phyloP scores from a whole-genome alignment of 257 asterid species.

The Solanum sitiens region DNA sequence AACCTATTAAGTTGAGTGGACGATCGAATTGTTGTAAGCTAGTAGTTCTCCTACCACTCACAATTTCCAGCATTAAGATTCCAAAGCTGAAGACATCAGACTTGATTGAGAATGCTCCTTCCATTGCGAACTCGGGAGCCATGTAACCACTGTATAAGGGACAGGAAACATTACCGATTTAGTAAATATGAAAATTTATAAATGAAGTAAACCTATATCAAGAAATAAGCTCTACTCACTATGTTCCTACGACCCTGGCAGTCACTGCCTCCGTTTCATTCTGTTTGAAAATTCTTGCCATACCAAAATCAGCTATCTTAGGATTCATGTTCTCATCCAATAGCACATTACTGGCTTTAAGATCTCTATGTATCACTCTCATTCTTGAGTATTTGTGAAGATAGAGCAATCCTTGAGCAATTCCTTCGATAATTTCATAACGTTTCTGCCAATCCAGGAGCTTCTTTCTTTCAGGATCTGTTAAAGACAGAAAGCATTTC shows the following conservation, averaged over 20 bases:
- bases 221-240: slow-evolving; percentile 17
- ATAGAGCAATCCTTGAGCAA: neutral
- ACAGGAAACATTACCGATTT: neutral
- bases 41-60: slow-evolving; percentile 39
- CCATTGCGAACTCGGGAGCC: slow-evolving; percentile 66
- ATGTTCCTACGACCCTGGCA: slow-evolving; percentile 42
- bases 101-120: slow-evolving; percentile 51
- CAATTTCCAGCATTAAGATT: slow-evolving; percentile 42
- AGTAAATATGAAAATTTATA: neutral
- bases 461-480: slow-evolving; percentile 14
- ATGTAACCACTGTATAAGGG: slow-evolving; percentile 40
- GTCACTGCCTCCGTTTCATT: slow-evolving; percentile 35
- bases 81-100: slow-evolving; percentile 62
- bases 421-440: slow-evolving; percentile 8
- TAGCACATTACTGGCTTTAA: neutral
- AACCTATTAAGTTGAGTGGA: slow-evolving; percentile 42
- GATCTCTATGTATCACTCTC: neutral
- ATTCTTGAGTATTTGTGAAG: neutral
- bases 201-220: neutral
- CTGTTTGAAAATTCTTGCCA: slow-evolving; percentile 47
- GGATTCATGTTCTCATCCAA: slow-evolving; percentile 37
- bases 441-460: slow-evolving; percentile 18
- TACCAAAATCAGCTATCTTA: slow-evolving; percentile 61
- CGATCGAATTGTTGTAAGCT: slow-evolving; percentile 31
- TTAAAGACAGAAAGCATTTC: neutral